Percentiles rank a stretch among this genome's conserved stretches.
Evolutionary conservation across 805 yeast genomes (phyloP).

Genomic region (Geotrichum ghanense): DNA sequence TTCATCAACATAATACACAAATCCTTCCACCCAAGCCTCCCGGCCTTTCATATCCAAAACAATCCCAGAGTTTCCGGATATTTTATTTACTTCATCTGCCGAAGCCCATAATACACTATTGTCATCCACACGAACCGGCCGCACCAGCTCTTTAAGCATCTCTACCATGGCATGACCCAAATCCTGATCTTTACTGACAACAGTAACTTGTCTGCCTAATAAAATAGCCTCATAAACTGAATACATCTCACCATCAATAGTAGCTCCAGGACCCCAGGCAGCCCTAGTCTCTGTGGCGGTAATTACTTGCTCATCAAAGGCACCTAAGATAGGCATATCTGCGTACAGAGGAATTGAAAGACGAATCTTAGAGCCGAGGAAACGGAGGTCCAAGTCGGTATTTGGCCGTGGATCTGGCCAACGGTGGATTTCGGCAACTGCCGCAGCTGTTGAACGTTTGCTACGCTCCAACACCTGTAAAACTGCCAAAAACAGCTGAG

Average conservation of each 20-base stretch:
- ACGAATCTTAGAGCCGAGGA: not conserved
- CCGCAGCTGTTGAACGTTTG: not conserved
- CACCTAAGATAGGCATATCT: not conserved
- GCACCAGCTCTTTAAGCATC: not conserved
- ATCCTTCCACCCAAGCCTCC: not conserved
- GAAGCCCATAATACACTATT: not conserved
- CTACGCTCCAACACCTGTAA: not conserved
- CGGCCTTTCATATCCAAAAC: not conserved
- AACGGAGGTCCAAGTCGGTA: not conserved
- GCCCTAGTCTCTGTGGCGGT: not conserved
- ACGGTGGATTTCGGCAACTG: not conserved
- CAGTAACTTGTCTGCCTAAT: not conserved
- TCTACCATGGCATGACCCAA: not conserved
- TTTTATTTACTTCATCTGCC: not conserved
- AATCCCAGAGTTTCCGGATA: not conserved
- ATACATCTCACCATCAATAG: not conserved
- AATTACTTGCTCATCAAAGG: not conserved
- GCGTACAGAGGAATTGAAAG: not conserved
- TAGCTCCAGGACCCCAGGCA: not conserved
- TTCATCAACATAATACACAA: not conserved
- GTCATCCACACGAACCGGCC: not conserved
- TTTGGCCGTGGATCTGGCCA: not conserved
- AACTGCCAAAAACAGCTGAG: not conserved
- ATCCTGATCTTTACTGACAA: not conserved
- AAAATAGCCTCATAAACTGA: not conserved